Evolutionary conservation across 495 filamentous ascomycete genomes (phyloP).

Genomic region (Hypomontagnella submonticulosa): DNA sequence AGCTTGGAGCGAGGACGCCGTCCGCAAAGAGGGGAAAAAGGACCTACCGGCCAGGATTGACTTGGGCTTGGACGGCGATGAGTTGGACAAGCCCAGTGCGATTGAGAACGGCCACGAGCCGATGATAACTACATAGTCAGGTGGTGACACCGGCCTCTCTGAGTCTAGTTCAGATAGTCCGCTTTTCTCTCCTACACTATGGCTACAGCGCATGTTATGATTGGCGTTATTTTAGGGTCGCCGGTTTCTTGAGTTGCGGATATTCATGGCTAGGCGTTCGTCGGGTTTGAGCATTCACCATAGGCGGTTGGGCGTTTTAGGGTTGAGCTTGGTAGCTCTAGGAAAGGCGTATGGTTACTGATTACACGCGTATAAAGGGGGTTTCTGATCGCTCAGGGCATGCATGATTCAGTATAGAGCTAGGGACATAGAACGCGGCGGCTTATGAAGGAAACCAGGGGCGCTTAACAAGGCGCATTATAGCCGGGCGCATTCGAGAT

Average conservation of each 20-base stretch:
- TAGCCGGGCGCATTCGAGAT: conserved; percentile 22
- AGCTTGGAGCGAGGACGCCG: conserved; percentile 85
- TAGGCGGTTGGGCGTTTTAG: conserved; percentile 26
- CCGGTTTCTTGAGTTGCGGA: conserved; percentile 5
- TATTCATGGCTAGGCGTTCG: conserved; percentile 10
- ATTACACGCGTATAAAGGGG: conserved; percentile 7
- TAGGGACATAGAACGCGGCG: conserved; percentile 12
- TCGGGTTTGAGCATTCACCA: neutral
- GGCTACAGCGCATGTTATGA: neutral
- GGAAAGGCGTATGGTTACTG: conserved; percentile 11
- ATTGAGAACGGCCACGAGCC: conserved; percentile 63
- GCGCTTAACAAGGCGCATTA: conserved; percentile 1
- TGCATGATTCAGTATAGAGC: conserved; percentile 16
- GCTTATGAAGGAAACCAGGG: conserved; percentile 3
- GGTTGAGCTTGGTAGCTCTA: conserved; percentile 3
- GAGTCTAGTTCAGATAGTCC: too few relatives aligned
- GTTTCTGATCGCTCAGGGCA: conserved; percentile 16
- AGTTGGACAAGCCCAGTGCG: conserved; percentile 49
- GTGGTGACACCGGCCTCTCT: neutral
- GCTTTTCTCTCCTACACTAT: too few relatives aligned
- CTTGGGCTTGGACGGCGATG: conserved; percentile 71
- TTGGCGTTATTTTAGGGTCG: conserved; percentile 17
- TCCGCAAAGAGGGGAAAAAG: conserved; percentile 72
- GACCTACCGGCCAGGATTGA: conserved; percentile 78
- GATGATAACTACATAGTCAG: conserved; percentile 65